These are phyloP conservation scores for Elsinoe perseae DNA, from an alignment of 2,329 filamentous ascomycete species.

Conservation along the genomic window DNA sequence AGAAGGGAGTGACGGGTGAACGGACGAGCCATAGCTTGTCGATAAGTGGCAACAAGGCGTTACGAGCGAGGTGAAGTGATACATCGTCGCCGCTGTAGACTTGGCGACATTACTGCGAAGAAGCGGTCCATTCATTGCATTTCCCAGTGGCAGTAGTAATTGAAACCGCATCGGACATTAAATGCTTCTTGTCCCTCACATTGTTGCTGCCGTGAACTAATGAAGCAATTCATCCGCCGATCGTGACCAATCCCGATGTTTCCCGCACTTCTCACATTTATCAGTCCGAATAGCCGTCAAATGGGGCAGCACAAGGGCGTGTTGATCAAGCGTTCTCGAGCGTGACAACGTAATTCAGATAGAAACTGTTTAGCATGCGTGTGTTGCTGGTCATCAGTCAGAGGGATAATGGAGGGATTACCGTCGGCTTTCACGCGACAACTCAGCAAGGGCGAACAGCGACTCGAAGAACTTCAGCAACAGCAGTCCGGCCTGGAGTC, in stretches of 20 bases:
- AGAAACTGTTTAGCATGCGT: not conserved
- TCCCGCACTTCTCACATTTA: not conserved
- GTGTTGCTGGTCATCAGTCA: not conserved
- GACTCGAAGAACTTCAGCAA: not conserved
- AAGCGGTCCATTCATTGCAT: too few relatives aligned
- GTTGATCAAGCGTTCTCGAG: too few relatives aligned
- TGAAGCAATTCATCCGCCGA: not conserved
- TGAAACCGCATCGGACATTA: not conserved
- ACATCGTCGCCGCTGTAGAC: too few relatives aligned
- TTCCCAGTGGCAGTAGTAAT: too few relatives aligned
- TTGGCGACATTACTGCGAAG: too few relatives aligned
- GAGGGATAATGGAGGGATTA: not conserved
- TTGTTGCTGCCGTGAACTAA: not conserved
- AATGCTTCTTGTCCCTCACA: not conserved
- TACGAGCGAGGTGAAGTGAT: too few relatives aligned
- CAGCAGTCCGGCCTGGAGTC: not conserved
- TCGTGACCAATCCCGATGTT: not conserved
- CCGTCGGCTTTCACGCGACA: slow-evolving; percentile 8
- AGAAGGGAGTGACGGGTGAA: too few relatives aligned
- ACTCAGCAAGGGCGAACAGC: slow-evolving; percentile 8
- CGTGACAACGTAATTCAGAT: too few relatives aligned
- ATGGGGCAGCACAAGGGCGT: slow-evolving; percentile 2
- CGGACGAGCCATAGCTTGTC: too few relatives aligned
- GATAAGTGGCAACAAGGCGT: too few relatives aligned
- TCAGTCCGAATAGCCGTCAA: slow-evolving; percentile 1